Evolutionary conservation across 2,329 filamentous ascomycete species (phyloP).

Genomic region (Knoxdaviesia capensis): DNA sequence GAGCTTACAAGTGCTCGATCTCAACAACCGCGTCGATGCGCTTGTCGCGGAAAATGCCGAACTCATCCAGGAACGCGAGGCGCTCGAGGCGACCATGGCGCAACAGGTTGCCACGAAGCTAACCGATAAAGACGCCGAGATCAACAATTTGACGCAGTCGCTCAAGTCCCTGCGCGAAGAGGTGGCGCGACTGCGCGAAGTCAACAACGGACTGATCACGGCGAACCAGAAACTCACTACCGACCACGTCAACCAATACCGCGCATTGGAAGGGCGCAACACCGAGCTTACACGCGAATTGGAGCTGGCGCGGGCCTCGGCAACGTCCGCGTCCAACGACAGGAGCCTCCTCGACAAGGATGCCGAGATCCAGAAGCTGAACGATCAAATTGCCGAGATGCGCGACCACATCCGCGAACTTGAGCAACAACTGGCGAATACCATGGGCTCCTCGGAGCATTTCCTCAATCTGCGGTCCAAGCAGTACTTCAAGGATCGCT

Average conservation of each 20-base stretch:
- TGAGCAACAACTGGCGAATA: slow-evolving; percentile 24
- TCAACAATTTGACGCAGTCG: slow-evolving; percentile 60
- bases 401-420: slow-evolving; percentile 36
- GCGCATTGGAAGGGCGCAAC: slow-evolving; percentile 46
- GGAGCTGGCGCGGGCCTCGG: slow-evolving; percentile 42
- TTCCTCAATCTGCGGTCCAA: slow-evolving; percentile 72
- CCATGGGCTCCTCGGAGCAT: slow-evolving; percentile 23
- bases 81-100: slow-evolving; percentile 45
- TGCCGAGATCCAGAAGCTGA: slow-evolving; percentile 59
- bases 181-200: slow-evolving; percentile 57
- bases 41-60: slow-evolving; percentile 67
- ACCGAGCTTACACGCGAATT: slow-evolving; percentile 47
- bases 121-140: slow-evolving; percentile 69
- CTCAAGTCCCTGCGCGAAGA: slow-evolving; percentile 68
- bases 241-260: slow-evolving; percentile 54
- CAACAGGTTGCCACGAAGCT: slow-evolving; percentile 50
- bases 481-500: slow-evolving; percentile 87
- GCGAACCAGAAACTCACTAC: slow-evolving; percentile 59
- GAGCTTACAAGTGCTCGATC: slow-evolving; percentile 90
- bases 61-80: slow-evolving; percentile 51
- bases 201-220: slow-evolving; percentile 61
- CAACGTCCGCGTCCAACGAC: slow-evolving; percentile 34
- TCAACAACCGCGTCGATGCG: slow-evolving; percentile 71
- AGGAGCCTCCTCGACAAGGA: slow-evolving; percentile 64
- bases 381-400: slow-evolving; percentile 56